Percentiles rank a stretch among this genome's conserved stretches.
Evolutionary conservation across 805 yeast species (phyloP).

Genomic region (Candida quercuum): DNA sequence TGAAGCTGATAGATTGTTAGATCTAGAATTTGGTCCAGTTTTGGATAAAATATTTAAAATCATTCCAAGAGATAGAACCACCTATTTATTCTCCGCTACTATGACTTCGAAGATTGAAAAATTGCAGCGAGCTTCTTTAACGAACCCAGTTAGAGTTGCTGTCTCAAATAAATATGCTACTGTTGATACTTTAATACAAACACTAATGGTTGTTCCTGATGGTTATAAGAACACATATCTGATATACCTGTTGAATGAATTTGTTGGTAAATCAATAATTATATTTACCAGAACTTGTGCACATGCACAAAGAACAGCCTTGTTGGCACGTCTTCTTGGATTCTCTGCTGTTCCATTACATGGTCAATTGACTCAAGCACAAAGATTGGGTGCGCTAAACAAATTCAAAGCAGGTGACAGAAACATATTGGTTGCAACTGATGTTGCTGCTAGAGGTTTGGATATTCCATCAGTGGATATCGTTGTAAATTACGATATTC

Average conservation of each 20-base stretch:
- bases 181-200: constrained; percentile 88
- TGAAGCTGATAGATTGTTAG: constrained; percentile 93
- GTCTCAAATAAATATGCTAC: constrained; percentile 87
- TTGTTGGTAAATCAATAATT: constrained; percentile 78
- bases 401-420: constrained; percentile 71
- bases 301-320: constrained; percentile 86
- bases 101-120: constrained; percentile 94
- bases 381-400: constrained; percentile 76
- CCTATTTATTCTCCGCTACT: constrained; percentile 91
- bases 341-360: constrained; percentile 90
- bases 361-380: constrained; percentile 85
- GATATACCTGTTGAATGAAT: constrained; percentile 77
- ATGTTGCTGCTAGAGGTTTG: constrained; percentile 85
- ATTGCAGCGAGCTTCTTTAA: constrained; percentile 85
- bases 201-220: constrained; percentile 85
- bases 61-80: constrained; percentile 80
- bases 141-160: constrained; percentile 85
- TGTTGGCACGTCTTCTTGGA: constrained; percentile 73
- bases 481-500: constrained; percentile 74
- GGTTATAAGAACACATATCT: constrained; percentile 87
- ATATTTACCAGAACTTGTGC: constrained; percentile 94
- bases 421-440: constrained; percentile 72
- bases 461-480: constrained; percentile 79
- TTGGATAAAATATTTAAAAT: constrained; percentile 78
- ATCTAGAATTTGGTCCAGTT: constrained; percentile 95